Evolutionary conservation across 805 yeast species (phyloP), one percentile per base, ranked within the genome.

Genomic region (Tetrapisispora nanseiensis): DNA sequence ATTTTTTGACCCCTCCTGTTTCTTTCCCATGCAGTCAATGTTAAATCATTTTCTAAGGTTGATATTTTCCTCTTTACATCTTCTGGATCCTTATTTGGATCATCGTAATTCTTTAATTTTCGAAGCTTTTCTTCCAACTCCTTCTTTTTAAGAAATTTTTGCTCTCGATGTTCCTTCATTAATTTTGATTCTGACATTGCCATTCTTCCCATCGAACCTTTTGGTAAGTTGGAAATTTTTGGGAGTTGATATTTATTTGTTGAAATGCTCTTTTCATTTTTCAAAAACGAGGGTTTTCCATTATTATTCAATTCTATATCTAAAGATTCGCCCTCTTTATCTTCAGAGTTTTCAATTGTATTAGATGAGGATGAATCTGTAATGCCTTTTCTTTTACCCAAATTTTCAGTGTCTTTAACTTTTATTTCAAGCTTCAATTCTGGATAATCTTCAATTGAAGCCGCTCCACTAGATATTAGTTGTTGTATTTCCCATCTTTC

Each of bases 401-500:
- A 10, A 15, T 15, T 46, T 12, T 19, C 21, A 16, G 13, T 10
- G 15, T n/a, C 11, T 21, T 11, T 28, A 13, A 29, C 37, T 46
- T 53, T 18, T 52, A 56, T n/a, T 52, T 59, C 8, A 60, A 26
- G 40, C 11, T 33, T 22, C 2, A 80, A 55, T 41, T 79, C 89
- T 1, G 87, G 87, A 54, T 79, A 78, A 47, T 81, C 89, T 3
- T 75, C 70, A 1, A 81, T 74, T 5, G 78, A 68, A 0, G 78
- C 75, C 0, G 76, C 89, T 2, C 95, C 95, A 5, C 90, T 75
- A 0, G 90, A 80, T 21, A 82, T 83, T 35, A 89, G 64, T 56
- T 89, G 96, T 27, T 83, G 69, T 40, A 85, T 71, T 56, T 90
- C 97, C 95, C 96, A 89, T 43, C 86, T 63, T 61, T 89, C 97